Evolutionary conservation across 176 grass and related monocot species (phyloP).

Genomic region (Echinochloa phyllopogon): DNA sequence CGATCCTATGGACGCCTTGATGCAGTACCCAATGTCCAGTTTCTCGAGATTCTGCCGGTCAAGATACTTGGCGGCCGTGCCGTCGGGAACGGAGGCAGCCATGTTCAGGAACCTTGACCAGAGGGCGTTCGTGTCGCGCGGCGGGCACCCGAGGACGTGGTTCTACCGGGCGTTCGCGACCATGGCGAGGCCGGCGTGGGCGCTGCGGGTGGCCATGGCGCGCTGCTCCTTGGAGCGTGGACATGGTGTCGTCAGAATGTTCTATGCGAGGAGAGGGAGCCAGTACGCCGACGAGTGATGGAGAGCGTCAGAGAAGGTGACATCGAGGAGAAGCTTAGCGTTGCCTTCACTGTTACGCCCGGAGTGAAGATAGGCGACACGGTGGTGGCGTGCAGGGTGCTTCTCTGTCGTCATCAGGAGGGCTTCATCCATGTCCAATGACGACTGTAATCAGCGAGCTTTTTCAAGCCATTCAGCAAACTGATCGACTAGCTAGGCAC

Average conservation of each 20-base stretch:
- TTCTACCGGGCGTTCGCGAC: slow-evolving; percentile 33
- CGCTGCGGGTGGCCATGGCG: not conserved
- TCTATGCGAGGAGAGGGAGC: slow-evolving; percentile 23
- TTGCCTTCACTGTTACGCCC: slow-evolving; percentile 16
- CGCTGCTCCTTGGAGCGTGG: too few species aligned
- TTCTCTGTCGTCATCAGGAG: not conserved
- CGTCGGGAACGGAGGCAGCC: not conserved
- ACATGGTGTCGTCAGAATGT: too few species aligned
- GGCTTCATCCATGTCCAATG: not conserved
- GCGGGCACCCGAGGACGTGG: slow-evolving; percentile 31
- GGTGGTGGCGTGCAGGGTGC: slow-evolving; percentile 18
- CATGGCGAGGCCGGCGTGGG: slow-evolving; percentile 27
- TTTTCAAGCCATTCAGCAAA: too few species aligned
- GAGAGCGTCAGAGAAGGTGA: not conserved
- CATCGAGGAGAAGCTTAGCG: not conserved
- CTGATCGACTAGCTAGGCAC: too few species aligned
- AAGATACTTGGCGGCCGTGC: not conserved
- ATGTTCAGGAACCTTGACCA: slow-evolving; percentile 6
- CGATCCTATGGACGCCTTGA: slow-evolving; percentile 23
- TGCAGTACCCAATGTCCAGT: not conserved
- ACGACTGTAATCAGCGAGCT: not conserved
- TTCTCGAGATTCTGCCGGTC: not conserved
- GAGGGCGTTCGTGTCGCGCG: slow-evolving; percentile 26
- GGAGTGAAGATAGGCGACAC: not conserved
- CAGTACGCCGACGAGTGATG: not conserved